Base-by-base conservation (phyloP, 345 rosid species). In the Psidium guajava region DNA sequence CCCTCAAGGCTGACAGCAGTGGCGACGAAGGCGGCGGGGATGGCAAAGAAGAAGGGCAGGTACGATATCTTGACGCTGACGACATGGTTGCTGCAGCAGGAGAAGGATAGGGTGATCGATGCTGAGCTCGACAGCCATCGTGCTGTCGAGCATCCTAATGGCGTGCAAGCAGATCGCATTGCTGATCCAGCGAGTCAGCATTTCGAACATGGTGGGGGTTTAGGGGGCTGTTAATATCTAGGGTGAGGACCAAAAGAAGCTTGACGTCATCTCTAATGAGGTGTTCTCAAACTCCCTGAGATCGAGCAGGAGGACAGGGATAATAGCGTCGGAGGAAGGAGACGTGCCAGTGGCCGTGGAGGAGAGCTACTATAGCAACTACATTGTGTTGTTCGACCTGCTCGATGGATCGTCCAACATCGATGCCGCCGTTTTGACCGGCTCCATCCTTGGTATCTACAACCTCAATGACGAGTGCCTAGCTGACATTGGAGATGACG, bases 231-330 rank as follows among this genome's bases (percentile, higher is more conserved):
- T 95, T 56, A 97, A 95, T 83, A 56, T 97, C 80, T 98, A 97
- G 89, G 99, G 99, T 7, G 99, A 97, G 91, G 99, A 94, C 87
- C 99, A 97, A 91, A 95, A 97, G 93, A 97, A 97, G 92, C 98
- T 97, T 15, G 98, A 97, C 61, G 99, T 95, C 51, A 94, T 97
- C 87, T 97, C 99, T 7, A 97, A 97, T 84, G 98, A 97, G 99
- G 99, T 97, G 86, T 97, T 97, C 86, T 95, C 99, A 0, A 94
- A 89, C 91, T 97, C 98, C 86, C 87, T 97, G 91, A 95, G 94
- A 87, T 97, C 99, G 74, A 95, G 98, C 82, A 98, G 98, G 53
- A 88, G 99, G 80, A 95, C 99, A 3, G 98, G 98, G 86, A 97
- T 97, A 75, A 95, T 97, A 81, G 98, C 99, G 11, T 97, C 99